A percentile compares a stretch with the other conserved stretches of the same genome.
Conservation (phyloP, 305 asterid genomes). For the Fraxinus xanthoxyloides region DNA sequence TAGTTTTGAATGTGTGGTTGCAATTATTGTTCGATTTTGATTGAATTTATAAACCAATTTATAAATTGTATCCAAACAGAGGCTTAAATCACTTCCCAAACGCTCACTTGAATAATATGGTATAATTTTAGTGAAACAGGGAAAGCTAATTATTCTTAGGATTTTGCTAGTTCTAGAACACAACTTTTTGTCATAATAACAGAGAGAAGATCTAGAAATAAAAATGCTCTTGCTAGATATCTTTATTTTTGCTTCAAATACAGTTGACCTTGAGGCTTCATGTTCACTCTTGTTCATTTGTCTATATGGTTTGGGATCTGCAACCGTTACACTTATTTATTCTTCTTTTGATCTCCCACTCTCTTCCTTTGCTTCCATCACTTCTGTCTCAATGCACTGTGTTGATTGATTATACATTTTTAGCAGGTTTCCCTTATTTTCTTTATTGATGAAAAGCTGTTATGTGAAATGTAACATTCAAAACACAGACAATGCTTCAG, state of each 20-base stretch:
- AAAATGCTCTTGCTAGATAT: not conserved
- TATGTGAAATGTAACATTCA: not conserved
- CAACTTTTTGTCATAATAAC: not conserved
- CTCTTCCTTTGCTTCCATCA: not conserved
- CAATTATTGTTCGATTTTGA: no score
- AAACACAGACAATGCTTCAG: constrained; percentile 1
- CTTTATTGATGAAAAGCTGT: constrained; percentile 12
- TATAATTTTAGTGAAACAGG: not conserved
- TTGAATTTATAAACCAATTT: not conserved
- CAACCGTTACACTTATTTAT: constrained; percentile 1
- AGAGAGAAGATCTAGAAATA: not conserved
- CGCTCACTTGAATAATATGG: not conserved
- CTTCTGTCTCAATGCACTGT: constrained; percentile 5
- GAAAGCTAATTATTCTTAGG: not conserved
- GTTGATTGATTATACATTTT: not conserved
- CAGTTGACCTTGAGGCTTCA: not conserved
- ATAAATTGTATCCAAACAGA: not conserved
- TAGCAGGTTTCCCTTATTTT: not conserved
- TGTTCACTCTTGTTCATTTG: not conserved
- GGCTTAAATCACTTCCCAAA: not conserved
- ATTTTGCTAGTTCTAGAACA: not conserved
- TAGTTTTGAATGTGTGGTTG: not conserved
- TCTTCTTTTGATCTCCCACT: constrained; percentile 10
- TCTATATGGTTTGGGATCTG: not conserved
- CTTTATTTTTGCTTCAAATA: not conserved